Evolutionary conservation across 768 basidiomycete genomes (phyloP).

Genomic region (Pleurotus sapidus): DNA sequence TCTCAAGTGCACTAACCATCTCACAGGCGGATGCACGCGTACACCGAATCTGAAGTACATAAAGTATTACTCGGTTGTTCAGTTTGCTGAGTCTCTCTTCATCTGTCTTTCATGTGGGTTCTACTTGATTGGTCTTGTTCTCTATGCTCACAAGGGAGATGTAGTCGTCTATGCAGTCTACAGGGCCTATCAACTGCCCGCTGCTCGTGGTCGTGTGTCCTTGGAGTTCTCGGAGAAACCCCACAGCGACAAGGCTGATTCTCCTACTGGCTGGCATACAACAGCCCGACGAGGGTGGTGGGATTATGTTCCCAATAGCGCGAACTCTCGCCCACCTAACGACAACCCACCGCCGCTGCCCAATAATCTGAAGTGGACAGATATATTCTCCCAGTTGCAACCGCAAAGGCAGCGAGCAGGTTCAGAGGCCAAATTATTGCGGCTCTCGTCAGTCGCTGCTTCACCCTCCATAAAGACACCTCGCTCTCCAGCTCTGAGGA

Average conservation of each 20-base stretch:
- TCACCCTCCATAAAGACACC: constrained; percentile 1
- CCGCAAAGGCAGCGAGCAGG: not conserved
- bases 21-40: constrained; percentile 45
- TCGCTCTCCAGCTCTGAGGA: constrained; percentile 13
- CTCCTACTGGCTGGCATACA: constrained; percentile 17
- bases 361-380: not conserved
- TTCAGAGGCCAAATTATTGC: constrained; percentile 1
- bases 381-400: not conserved
- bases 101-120: constrained; percentile 59
- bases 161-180: constrained; percentile 56
- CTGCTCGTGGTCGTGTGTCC: constrained; percentile 54
- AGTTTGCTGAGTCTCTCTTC: constrained; percentile 54
- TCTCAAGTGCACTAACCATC: too few relatives aligned
- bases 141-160: constrained; percentile 6
- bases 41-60: constrained; percentile 31
- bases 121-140: not conserved
- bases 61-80: constrained; percentile 42
- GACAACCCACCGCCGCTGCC: not conserved
- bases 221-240: constrained; percentile 44
- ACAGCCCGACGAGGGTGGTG: constrained; percentile 46
- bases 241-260: constrained; percentile 25
- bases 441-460: not conserved
- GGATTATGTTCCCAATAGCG: constrained; percentile 42
- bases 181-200: constrained; percentile 47
- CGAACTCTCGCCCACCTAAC: constrained; percentile 4